A percentile compares a stretch with the other conserved stretches of the same genome.
phyloP scores from a whole-genome alignment of 345 rosid genomes.

The Luvunga scandens region DNA sequence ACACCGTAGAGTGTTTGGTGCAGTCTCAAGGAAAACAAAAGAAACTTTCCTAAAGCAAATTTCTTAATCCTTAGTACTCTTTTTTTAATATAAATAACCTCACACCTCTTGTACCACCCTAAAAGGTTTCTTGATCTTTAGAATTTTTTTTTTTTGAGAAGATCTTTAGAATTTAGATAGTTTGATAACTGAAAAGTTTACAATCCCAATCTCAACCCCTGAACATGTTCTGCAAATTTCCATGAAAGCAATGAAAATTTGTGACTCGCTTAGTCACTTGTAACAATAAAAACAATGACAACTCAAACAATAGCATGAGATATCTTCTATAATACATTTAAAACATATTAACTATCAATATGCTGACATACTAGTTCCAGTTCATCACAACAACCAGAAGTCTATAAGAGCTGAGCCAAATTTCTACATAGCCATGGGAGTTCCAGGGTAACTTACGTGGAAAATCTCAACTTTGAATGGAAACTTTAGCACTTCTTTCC shows the following conservation, averaged over 20 bases:
- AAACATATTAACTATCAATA: not conserved
- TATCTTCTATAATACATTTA: not conserved
- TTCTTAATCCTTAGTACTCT: not conserved
- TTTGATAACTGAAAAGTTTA: too few relatives aligned
- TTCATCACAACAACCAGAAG: not conserved
- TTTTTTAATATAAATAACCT: not conserved
- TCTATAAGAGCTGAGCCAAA: not conserved
- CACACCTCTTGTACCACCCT: not conserved
- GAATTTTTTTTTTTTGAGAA: too few relatives aligned
- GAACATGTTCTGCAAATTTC: not conserved
- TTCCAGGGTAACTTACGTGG: slow-evolving; percentile 14
- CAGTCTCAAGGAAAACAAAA: not conserved
- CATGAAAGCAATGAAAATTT: not conserved
- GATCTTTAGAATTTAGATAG: not conserved
- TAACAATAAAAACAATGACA: too few relatives aligned
- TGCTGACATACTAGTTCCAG: not conserved
- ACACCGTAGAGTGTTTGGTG: not conserved
- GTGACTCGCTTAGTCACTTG: not conserved
- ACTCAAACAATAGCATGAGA: too few relatives aligned
- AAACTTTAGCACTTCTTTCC: slow-evolving; percentile 18
- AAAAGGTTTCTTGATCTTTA: not conserved
- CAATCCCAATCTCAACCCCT: too few relatives aligned
- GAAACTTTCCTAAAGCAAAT: not conserved
- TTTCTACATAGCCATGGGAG: not conserved
- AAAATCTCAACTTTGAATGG: slow-evolving; percentile 34